Evolutionary conservation across 148 eudicot genomes (phyloP).

Genomic region (Camellia lanceoleosa): DNA sequence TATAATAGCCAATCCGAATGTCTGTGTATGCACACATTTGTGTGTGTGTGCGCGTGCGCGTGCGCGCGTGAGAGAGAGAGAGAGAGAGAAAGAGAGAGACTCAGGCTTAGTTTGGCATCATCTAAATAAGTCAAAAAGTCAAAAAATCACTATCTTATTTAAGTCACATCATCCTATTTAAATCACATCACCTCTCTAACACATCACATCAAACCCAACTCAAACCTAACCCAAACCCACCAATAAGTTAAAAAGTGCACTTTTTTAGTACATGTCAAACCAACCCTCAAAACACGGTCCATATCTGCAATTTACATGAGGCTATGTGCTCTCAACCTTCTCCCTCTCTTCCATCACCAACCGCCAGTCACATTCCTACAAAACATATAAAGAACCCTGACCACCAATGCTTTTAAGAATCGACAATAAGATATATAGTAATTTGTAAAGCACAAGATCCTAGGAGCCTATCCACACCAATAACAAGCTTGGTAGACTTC

Average conservation of each 20-base stretch:
- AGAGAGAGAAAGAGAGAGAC: neutral
- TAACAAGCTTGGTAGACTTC: neutral
- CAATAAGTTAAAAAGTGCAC: too few relatives aligned
- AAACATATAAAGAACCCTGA: neutral
- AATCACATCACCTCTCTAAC: too few relatives aligned
- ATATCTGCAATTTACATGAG: neutral
- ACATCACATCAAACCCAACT: too few relatives aligned
- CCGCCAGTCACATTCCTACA: neutral
- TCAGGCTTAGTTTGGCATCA: too few relatives aligned
- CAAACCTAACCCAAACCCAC: too few relatives aligned
- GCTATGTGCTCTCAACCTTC: constrained; percentile 1
- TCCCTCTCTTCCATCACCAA: constrained; percentile 6
- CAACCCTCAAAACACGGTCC: neutral
- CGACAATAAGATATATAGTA: neutral
- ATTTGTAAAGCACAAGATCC: neutral
- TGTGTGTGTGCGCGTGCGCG: neutral
- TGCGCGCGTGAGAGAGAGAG: neutral
- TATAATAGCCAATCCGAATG: neutral
- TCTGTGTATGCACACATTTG: neutral
- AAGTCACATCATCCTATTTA: too few relatives aligned
- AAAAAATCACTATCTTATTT: too few relatives aligned
- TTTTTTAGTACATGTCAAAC: too few relatives aligned
- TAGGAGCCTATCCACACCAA: neutral
- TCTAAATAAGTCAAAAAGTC: too few relatives aligned
- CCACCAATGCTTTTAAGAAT: neutral